Base-by-base conservation (phyloP, 176 grass and related monocot genomes). In the Oryza meyeriana region DNA sequence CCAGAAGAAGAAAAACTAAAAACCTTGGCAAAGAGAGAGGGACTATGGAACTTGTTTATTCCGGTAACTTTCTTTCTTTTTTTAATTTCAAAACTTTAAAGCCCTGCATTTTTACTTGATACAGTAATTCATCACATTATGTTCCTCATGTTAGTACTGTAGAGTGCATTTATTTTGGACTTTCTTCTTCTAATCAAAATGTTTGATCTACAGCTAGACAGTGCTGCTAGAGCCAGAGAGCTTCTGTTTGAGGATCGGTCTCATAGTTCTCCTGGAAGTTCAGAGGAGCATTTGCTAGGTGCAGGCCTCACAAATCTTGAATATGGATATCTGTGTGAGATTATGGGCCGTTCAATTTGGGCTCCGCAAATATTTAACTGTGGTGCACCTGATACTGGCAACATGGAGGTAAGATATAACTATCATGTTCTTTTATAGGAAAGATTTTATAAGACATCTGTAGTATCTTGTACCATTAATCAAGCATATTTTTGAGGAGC, bases 311-410 rank as follows among this genome's bases (percentile, higher is more conserved):
- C 96, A 68, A 98, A 99, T 84, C 86, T 99, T 74, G 96, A 99
- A 41, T 99, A 99, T 89, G 96, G 89, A 90, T 93, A 92, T 89
- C 85, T 93, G 65, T 99, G 96, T 83, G 93, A 99, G 85, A 90
- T 99, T 83, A 95, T 95, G 93, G 96, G 96, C 8, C 89, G 87
- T 24, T 98, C 87, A 70, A 47, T 93, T 89, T 98, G 96, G 86
- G 91, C 96, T 64, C 93, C 96, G 77, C 93, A 98, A 84, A 90
- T 98, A 79, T 98, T 98, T 90, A 98, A 98, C 66, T 95, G 91
- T n/a, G 85, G 82, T 76, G 84, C 96, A 28, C 96, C 93, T 33
- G 96, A 98, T 81, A 98, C 93, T 1, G 96, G 93, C 39, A 98
- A 98, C 81, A 98, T 95, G 96, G 96, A 98, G 96, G 96, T 95